These are phyloP conservation scores for Adansonia digitata DNA, from an alignment of 345 rosid genomes.

Conservation along the genomic window DNA sequence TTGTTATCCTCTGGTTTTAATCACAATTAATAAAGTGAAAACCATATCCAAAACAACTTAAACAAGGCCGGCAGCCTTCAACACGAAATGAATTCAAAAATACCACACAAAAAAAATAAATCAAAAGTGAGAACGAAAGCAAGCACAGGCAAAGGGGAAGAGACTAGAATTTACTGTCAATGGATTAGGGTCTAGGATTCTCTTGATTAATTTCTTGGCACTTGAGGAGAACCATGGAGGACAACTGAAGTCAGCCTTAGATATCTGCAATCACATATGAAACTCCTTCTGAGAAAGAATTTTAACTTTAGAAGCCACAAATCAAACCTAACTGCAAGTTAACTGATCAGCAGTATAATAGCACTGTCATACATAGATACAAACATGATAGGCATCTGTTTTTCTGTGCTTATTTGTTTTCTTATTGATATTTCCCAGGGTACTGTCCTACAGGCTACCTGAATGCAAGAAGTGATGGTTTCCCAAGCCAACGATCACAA, in stretches of 20 bases:
- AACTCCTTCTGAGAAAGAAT: neutral
- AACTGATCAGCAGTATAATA: neutral
- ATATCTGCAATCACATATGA: slow-evolving; percentile 52
- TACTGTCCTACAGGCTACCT: neutral
- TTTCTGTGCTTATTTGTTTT: neutral
- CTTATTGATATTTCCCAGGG: neutral
- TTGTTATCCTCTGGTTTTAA: slow-evolving; percentile 76
- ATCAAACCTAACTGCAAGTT: neutral
- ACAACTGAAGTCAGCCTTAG: slow-evolving; percentile 84
- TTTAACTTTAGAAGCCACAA: neutral
- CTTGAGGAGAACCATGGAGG: slow-evolving; percentile 99
- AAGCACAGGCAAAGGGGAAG: neutral
- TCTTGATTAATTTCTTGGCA: slow-evolving; percentile 86
- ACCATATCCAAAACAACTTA: neutral
- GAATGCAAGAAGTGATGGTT: neutral
- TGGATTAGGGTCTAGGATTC: slow-evolving; percentile 93
- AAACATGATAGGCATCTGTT: neutral
- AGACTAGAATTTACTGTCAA: slow-evolving; percentile 45
- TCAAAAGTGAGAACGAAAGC: neutral
- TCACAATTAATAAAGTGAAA: slow-evolving; percentile 21
- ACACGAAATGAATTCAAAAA: neutral
- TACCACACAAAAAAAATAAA: neutral
- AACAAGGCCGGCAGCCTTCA: neutral
- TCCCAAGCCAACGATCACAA: neutral
- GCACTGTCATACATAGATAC: neutral